A percentile compares a stretch with the other conserved stretches of the same genome.
Conservation (phyloP, 768 basidiomycete genomes). For the Russula abietina region DNA sequence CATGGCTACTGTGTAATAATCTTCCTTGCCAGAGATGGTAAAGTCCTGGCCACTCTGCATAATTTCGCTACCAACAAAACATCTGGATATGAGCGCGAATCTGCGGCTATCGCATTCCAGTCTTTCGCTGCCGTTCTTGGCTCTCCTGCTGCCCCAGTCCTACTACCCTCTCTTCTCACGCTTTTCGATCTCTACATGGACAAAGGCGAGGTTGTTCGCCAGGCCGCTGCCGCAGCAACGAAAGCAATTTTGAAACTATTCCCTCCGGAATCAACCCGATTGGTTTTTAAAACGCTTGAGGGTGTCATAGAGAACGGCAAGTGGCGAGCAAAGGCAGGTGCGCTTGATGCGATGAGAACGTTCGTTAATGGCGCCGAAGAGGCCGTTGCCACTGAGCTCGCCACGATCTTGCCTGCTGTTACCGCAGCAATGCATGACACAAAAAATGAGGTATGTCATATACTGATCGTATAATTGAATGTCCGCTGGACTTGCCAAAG, state of each 20-base stretch:
- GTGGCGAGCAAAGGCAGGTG: slow-evolving; percentile 94
- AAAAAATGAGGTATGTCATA: slow-evolving; percentile 70
- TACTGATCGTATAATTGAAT: slow-evolving; percentile 10
- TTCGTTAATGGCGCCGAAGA: slow-evolving; percentile 66
- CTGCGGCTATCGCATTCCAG: slow-evolving; percentile 73
- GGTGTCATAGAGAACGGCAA: slow-evolving; percentile 77
- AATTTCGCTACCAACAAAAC: slow-evolving; percentile 75
- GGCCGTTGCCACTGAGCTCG: slow-evolving; percentile 78
- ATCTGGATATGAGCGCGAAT: slow-evolving; percentile 84
- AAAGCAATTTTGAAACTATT: slow-evolving; percentile 80
- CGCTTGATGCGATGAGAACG: slow-evolving; percentile 74
- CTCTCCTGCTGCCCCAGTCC: slow-evolving; percentile 58
- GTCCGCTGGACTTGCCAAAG: slow-evolving; percentile 40
- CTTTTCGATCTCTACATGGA: slow-evolving; percentile 87
- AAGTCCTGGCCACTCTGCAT: slow-evolving; percentile 59
- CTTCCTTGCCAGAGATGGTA: slow-evolving; percentile 44
- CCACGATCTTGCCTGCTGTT: slow-evolving; percentile 73
- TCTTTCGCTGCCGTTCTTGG: slow-evolving; percentile 69
- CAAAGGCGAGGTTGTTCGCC: slow-evolving; percentile 87
- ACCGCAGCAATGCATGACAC: slow-evolving; percentile 95
- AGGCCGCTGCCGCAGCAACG: slow-evolving; percentile 70
- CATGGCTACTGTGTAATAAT: slow-evolving; percentile 22
- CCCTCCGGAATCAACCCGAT: slow-evolving; percentile 72
- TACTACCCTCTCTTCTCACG: slow-evolving; percentile 69
- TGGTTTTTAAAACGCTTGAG: slow-evolving; percentile 64